Evolutionary conservation across 441 rosid species (phyloP), one percentile per base, ranked within the genome.

Genomic region (Metrosideros polymorpha): DNA sequence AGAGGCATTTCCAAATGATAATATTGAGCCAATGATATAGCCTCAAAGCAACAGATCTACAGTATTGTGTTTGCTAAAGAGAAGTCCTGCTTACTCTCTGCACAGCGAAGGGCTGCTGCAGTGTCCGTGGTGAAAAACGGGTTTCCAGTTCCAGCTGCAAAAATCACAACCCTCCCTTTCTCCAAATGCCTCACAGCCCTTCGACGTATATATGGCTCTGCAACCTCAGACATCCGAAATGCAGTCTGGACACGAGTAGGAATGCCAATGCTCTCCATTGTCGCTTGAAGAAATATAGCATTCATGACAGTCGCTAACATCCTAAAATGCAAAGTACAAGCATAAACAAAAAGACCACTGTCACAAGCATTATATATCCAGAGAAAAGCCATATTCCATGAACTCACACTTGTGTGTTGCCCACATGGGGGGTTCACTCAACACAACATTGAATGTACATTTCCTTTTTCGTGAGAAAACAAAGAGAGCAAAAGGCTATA

Each of bases 251-350:
- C 94, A 86, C 94, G 94, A 12, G 96, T 93, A 35, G 97, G 94
- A 56, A 94, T 93, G 87, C 97, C 97, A 2, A 94, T 89, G 82
- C 98, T 96, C 91, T 96, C 99, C 98, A 97, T 96, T 19, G 99
- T 97, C 54, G 99, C 98, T 91, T 96, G 97, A 87, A 97, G 98
- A 92, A 92, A 96, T 86, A 96, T 94, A 35, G 99, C 98, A 89
- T 96, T 97, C 99, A 97, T 96, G 54, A 96, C 99, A 61, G 99
- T 96, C 47, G 99, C 99, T 61, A 97, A 87, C 99, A 95, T 97
- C 85, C 99, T 97, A 83, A 88, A 87, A 79, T 85, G 82, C 43
- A 77, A 63, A 32, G 76, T 35, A 32, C 76, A 82, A 24, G 24
- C 56, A 19, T 82, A 51, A 14, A 27, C 12, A 4, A 82, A 82